These are phyloP conservation scores for Hydnomerulius pinastri DNA, from an alignment of 768 basidiomycete species.

Conservation along the genomic window DNA sequence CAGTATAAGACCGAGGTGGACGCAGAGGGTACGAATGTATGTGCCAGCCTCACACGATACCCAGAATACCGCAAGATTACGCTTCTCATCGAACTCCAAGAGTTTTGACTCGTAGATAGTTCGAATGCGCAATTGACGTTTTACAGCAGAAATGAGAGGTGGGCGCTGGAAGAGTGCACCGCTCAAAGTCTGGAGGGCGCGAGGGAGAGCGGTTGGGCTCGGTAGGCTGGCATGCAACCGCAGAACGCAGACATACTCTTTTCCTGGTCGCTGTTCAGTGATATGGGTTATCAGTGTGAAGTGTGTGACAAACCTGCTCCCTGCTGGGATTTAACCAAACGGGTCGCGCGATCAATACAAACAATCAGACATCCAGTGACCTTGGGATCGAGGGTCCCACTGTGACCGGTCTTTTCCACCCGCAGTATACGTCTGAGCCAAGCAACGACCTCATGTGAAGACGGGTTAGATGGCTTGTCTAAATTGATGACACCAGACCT, in stretches of 20 bases:
- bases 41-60: slow-evolving; percentile 98
- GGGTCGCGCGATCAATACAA: slow-evolving; percentile 97
- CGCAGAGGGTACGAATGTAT: slow-evolving; percentile 95
- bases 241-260: slow-evolving; percentile 97
- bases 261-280: slow-evolving; percentile 51
- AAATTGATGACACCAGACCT: slow-evolving; percentile 99
- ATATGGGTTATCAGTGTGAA: neutral
- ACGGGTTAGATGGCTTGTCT: slow-evolving; percentile 99
- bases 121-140: slow-evolving; percentile 94
- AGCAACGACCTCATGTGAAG: slow-evolving; percentile 98
- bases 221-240: slow-evolving; percentile 85
- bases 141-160: slow-evolving; percentile 97
- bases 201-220: slow-evolving; percentile 82
- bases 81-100: slow-evolving; percentile 95
- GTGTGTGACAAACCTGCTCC: slow-evolving; percentile 74
- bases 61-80: slow-evolving; percentile 97
- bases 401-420: slow-evolving; percentile 98
- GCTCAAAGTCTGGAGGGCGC: slow-evolving; percentile 94
- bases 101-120: slow-evolving; percentile 97
- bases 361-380: slow-evolving; percentile 99
- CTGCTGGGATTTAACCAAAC: slow-evolving; percentile 97
- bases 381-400: slow-evolving; percentile 97
- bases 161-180: slow-evolving; percentile 99
- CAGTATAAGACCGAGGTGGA: slow-evolving; percentile 90
- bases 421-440: slow-evolving; percentile 97